phyloP scores from a whole-genome alignment of 2,329 filamentous ascomycete species.

The Fusarium tanahbumbuense region DNA sequence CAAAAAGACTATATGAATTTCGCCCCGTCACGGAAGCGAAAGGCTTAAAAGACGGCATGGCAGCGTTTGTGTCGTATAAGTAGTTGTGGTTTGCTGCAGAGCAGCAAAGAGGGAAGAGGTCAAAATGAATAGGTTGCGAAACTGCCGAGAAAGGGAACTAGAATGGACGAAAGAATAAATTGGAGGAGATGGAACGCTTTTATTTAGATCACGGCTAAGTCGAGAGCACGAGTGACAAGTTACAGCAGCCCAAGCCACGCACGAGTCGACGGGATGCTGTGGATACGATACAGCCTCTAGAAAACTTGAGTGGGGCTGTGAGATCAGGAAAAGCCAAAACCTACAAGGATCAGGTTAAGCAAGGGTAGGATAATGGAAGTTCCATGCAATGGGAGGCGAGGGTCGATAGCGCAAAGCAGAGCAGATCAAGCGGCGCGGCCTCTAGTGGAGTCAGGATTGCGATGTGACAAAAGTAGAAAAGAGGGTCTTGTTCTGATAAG shows the following conservation, averaged over 20 bases:
- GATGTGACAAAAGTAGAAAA: slow-evolving; percentile 45
- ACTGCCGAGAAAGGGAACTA: slow-evolving; percentile 39
- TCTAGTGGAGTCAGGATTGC: slow-evolving; percentile 42
- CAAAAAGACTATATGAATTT: slow-evolving; percentile 65
- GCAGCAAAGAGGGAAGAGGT: slow-evolving; percentile 12
- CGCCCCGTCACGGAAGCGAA: slow-evolving; percentile 65
- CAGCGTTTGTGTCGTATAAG: slow-evolving; percentile 40
- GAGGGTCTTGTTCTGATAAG: slow-evolving; percentile 47
- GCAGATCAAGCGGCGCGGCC: slow-evolving; percentile 43
- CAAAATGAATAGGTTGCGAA: slow-evolving; percentile 25
- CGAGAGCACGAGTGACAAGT: slow-evolving; percentile 37
- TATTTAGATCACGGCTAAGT: slow-evolving; percentile 43
- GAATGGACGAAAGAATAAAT: slow-evolving; percentile 34
- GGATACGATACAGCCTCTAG: slow-evolving; percentile 39
- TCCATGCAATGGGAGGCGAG: slow-evolving; percentile 38
- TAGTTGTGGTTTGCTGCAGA: slow-evolving; percentile 25
- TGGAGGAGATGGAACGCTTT: slow-evolving; percentile 45
- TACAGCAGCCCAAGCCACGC: slow-evolving; percentile 38
- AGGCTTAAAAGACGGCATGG: slow-evolving; percentile 68
- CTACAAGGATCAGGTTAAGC: slow-evolving; percentile 30
- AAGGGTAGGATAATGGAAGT: slow-evolving; percentile 33
- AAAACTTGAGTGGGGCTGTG: slow-evolving; percentile 39
- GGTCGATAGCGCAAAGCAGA: slow-evolving; percentile 37
- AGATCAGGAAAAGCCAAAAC: slow-evolving; percentile 41
- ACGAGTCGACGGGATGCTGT: slow-evolving; percentile 40